These are phyloP conservation scores for Phaeosphaeriaceae sp. DNA, from an alignment of 2,329 filamentous ascomycete species.

Conservation along the genomic window DNA sequence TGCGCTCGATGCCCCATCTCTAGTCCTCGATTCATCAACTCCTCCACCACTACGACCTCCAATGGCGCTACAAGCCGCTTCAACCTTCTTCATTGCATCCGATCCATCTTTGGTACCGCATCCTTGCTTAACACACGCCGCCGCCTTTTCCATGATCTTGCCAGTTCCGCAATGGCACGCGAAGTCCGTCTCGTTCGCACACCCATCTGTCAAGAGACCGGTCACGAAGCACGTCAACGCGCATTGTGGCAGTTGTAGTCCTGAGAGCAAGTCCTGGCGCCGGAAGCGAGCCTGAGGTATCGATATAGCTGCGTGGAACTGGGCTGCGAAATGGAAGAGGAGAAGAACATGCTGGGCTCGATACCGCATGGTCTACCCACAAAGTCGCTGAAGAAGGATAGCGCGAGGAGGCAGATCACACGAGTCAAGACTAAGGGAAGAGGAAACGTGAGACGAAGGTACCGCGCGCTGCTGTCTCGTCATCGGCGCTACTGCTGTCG, in stretches of 20 bases:
- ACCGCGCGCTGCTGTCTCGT: not conserved
- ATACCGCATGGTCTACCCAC: not conserved
- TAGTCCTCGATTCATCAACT: not conserved
- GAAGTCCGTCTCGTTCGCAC: slow-evolving; percentile 25
- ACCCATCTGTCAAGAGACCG: slow-evolving; percentile 22
- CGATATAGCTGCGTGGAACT: slow-evolving; percentile 2
- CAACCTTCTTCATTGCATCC: slow-evolving; percentile 13
- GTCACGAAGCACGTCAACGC: slow-evolving; percentile 27
- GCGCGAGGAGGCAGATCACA: not conserved
- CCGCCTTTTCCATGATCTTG: slow-evolving; percentile 12
- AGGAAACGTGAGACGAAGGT: not conserved
- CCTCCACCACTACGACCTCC: not conserved
- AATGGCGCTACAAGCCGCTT: slow-evolving; percentile 5
- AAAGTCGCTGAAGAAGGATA: not conserved
- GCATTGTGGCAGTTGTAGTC: slow-evolving; percentile 21
- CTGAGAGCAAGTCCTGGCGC: slow-evolving; percentile 9
- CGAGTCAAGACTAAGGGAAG: not conserved
- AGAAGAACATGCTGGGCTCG: not conserved
- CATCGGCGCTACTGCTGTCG: not conserved
- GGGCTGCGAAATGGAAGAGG: slow-evolving; percentile 3
- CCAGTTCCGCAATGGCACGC: slow-evolving; percentile 23
- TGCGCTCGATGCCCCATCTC: not conserved
- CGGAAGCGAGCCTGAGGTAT: slow-evolving; percentile 6
- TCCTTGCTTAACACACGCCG: slow-evolving; percentile 16
- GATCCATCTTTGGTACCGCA: slow-evolving; percentile 12